These are phyloP conservation scores for Fusarium torulosum DNA, from an alignment of 2,329 filamentous ascomycete genomes.

Conservation along the genomic window DNA sequence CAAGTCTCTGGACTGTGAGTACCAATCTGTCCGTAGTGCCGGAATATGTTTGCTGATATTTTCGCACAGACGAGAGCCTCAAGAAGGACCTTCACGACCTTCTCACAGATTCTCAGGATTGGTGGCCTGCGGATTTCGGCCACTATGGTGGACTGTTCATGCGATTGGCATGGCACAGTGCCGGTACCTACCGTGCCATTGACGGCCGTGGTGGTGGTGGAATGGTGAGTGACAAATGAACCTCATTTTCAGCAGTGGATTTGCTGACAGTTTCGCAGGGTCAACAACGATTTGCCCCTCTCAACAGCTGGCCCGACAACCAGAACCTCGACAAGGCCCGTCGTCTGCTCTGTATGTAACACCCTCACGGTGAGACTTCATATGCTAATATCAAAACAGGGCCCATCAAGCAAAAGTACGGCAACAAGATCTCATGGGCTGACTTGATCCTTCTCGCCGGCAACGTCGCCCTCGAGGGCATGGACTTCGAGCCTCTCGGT, in stretches of 20 bases:
- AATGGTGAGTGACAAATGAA: conserved; percentile 51
- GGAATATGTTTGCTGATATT: conserved; percentile 42
- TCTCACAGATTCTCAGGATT: conserved; percentile 84
- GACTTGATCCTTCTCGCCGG: conserved; percentile 78
- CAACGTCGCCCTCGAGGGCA: conserved; percentile 81
- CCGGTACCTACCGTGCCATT: conserved; percentile 80
- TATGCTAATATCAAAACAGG: conserved; percentile 20
- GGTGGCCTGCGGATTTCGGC: conserved; percentile 86
- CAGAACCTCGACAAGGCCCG: conserved; percentile 83
- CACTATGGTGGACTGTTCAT: conserved; percentile 86
- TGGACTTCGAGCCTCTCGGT: conserved; percentile 80
- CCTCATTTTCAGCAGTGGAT: too few species aligned
- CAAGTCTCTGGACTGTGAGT: conserved; percentile 71
- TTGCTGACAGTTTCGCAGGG: conserved; percentile 54
- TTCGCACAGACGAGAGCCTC: conserved; percentile 60
- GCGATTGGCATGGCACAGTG: conserved; percentile 84
- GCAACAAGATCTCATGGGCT: conserved; percentile 85
- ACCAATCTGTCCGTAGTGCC: accelerated
- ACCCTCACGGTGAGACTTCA: accelerated
- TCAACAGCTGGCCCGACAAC: conserved; percentile 87
- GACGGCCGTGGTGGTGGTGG: conserved; percentile 83
- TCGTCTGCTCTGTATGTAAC: conserved; percentile 71
- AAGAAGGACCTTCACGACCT: conserved; percentile 79
- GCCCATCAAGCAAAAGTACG: conserved; percentile 89
- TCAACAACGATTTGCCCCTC: conserved; percentile 83